Percentiles rank a stretch among this genome's conserved stretches.
phyloP scores from a whole-genome alignment of 2,329 filamentous ascomycete species.

The Xylaria sp. region DNA sequence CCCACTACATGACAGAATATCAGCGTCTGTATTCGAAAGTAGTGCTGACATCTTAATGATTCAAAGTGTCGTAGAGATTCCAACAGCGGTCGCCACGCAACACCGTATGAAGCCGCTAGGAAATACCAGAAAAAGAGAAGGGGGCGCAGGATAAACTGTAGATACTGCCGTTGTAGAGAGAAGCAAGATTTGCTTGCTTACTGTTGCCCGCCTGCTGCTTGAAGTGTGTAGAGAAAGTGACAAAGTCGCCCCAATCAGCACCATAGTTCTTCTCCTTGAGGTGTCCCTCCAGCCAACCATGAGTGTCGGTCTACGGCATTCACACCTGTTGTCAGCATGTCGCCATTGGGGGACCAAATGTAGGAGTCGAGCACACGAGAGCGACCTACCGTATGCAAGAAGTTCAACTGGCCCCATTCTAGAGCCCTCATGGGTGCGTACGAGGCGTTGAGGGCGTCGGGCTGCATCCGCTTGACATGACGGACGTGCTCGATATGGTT shows the following conservation, averaged over 20 bases:
- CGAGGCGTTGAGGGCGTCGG: conserved; percentile 56
- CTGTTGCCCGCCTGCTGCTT: conserved; percentile 64
- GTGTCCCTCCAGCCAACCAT: conserved; percentile 70
- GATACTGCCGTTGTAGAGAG: neutral
- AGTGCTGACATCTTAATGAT: neutral
- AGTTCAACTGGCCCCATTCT: conserved; percentile 73
- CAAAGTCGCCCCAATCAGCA: conserved; percentile 74
- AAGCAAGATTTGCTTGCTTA: conserved; percentile 9
- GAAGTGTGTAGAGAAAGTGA: conserved; percentile 69
- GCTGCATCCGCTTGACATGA: conserved; percentile 62
- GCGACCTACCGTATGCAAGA: conserved; percentile 64
- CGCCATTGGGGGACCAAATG: neutral
- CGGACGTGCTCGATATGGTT: conserved; percentile 58
- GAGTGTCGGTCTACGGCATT: conserved; percentile 62
- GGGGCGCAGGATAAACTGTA: neutral
- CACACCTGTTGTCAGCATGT: neutral
- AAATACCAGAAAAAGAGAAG: neutral
- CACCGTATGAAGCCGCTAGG: neutral
- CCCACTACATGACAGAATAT: conserved; percentile 51
- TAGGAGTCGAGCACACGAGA: neutral
- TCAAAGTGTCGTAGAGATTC: neutral
- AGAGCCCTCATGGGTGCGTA: conserved; percentile 59
- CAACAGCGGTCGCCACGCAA: neutral
- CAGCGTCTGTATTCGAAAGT: conserved; percentile 1
- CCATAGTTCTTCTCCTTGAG: conserved; percentile 72